Conservation (phyloP, 2,329 filamentous ascomycete genomes). For the Aaosphaeria pasadenensis region DNA sequence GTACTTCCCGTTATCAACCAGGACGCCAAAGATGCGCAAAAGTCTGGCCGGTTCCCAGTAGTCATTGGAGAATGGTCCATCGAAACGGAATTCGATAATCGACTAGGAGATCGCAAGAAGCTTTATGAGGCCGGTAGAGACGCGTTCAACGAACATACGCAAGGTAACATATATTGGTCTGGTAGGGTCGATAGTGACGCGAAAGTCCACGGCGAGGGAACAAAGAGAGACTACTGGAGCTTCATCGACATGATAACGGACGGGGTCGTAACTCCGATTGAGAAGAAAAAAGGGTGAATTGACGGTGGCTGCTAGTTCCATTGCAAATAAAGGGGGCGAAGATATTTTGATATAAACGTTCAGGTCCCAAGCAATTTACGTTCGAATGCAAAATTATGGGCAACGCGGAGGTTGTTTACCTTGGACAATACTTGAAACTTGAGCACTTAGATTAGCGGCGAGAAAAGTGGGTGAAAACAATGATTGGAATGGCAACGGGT, state of each 20-base stretch:
- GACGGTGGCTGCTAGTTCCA: too few relatives aligned
- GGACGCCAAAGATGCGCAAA: constrained; percentile 9
- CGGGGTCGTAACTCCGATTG: background rate
- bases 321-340: too few relatives aligned
- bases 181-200: constrained; percentile 10
- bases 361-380: too few relatives aligned
- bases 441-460: too few relatives aligned
- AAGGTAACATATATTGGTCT: constrained; percentile 27
- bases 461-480: too few relatives aligned
- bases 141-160: constrained; percentile 26
- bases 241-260: constrained; percentile 5
- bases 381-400: too few relatives aligned
- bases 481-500: too few relatives aligned
- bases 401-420: too few relatives aligned
- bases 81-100: constrained; percentile 32
- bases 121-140: constrained; percentile 27
- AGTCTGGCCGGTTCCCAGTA: constrained; percentile 13
- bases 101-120: constrained; percentile 20
- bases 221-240: constrained; percentile 5
- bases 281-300: background rate
- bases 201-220: constrained; percentile 4
- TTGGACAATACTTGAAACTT: too few relatives aligned
- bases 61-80: constrained; percentile 38
- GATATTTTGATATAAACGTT: too few relatives aligned
- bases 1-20: constrained; percentile 8